Conservation (phyloP, 2,329 filamentous ascomycete species). For the Blumeria hordei region DNA sequence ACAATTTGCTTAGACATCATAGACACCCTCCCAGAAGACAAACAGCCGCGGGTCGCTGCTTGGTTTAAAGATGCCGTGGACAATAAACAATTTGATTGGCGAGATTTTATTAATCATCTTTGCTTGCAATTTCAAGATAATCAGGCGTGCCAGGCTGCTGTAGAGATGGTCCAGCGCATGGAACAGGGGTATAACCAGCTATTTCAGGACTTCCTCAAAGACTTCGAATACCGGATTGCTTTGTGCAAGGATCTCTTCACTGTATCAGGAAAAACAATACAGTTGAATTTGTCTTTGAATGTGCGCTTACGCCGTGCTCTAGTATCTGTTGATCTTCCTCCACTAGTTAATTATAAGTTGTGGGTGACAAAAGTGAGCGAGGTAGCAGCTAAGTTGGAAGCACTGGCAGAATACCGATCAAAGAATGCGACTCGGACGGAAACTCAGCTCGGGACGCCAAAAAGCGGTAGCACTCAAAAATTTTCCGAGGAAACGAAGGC, state of each 20-base stretch:
- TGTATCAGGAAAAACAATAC: not conserved
- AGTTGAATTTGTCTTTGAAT: not conserved
- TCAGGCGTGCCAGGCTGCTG: not conserved
- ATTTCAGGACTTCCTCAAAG: not conserved
- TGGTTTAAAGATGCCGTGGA: not conserved
- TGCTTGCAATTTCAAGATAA: not conserved
- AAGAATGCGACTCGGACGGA: not conserved
- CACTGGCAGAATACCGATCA: not conserved
- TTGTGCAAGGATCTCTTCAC: not conserved
- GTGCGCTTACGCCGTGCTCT: not conserved
- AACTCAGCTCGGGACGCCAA: not conserved
- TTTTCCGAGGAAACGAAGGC: not conserved
- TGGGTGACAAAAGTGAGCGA: not conserved
- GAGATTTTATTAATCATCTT: not conserved
- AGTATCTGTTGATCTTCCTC: not conserved
- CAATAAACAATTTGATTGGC: not conserved
- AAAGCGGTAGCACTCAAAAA: not conserved
- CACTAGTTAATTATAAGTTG: not conserved
- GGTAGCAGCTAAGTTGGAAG: not conserved
- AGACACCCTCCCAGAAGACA: not conserved
- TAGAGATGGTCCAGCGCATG: not conserved
- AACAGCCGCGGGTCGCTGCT: not conserved
- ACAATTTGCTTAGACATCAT: constrained; percentile 1
- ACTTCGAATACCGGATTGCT: not conserved
- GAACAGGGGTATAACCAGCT: not conserved